These are phyloP conservation scores for Filobasidium floriforme DNA, from an alignment of 768 basidiomycete species.

Conservation along the genomic window DNA sequence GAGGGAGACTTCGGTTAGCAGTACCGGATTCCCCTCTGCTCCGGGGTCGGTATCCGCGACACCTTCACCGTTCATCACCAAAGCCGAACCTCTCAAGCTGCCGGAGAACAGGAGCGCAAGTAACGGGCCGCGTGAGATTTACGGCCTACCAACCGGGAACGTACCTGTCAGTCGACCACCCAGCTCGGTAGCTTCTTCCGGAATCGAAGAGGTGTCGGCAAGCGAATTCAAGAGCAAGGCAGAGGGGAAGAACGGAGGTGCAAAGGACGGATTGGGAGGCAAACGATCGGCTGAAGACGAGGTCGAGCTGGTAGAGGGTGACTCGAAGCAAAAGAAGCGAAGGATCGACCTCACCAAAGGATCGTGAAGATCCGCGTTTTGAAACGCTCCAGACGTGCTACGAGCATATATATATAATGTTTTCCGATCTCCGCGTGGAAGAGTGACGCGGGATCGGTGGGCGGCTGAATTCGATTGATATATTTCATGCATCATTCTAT, in stretches of 20 bases:
- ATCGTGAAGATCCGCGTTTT: neutral
- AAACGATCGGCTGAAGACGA: neutral
- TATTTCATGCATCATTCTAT: too few species aligned
- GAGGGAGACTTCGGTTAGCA: slow-evolving; percentile 33
- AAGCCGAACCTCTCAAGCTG: slow-evolving; percentile 7
- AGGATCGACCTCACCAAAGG: slow-evolving; percentile 13
- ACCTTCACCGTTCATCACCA: slow-evolving; percentile 4
- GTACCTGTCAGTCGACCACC: slow-evolving; percentile 1
- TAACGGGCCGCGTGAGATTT: neutral
- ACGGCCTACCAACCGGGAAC: slow-evolving; percentile 3
- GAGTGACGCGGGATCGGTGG: too few species aligned
- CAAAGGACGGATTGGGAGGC: neutral
- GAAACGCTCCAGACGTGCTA: too few species aligned
- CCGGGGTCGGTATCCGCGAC: slow-evolving; percentile 3
- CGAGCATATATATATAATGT: too few species aligned
- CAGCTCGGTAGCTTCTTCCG: slow-evolving; percentile 1
- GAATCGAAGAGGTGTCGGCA: neutral
- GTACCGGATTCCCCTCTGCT: neutral
- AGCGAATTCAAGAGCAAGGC: neutral
- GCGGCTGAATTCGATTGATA: too few species aligned
- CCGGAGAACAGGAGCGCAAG: too few species aligned
- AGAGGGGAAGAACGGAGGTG: too few species aligned
- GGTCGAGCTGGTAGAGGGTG: neutral
- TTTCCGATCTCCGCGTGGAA: too few species aligned
- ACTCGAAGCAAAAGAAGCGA: slow-evolving; percentile 15